Evolutionary conservation across 257 asterid species (phyloP).

Genomic region (Ligustrum vulgare): DNA sequence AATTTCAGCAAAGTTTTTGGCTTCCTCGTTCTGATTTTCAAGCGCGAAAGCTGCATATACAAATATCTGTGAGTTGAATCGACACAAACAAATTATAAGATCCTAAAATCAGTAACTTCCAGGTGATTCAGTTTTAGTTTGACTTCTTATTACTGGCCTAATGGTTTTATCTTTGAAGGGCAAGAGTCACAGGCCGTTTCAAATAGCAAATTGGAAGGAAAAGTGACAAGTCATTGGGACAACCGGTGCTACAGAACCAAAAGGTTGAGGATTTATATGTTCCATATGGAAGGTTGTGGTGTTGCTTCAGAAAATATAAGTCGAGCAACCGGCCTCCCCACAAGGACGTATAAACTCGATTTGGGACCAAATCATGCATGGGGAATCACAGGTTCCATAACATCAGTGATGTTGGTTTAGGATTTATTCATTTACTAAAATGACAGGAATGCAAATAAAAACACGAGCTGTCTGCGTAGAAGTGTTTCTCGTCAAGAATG

Average conservation of each 20-base stretch:
- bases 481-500: neutral
- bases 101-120: neutral
- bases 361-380: neutral
- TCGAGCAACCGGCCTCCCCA: neutral
- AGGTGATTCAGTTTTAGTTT: neutral
- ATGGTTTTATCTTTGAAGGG: neutral
- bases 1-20: slow-evolving; percentile 59
- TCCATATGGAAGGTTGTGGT: neutral
- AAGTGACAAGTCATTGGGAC: neutral
- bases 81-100: neutral
- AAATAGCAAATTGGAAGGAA: neutral
- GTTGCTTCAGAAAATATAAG: neutral
- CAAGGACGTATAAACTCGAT: neutral
- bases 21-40: slow-evolving; percentile 66
- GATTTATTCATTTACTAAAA: neutral
- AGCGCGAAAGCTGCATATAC: slow-evolving; percentile 63
- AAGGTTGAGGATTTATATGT: neutral
- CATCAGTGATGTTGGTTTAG: neutral
- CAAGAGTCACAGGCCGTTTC: neutral
- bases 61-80: neutral
- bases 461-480: neutral
- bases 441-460: neutral
- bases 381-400: neutral
- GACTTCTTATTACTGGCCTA: too few relatives aligned
- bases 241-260: neutral